Evolutionary conservation across 2,329 filamentous ascomycete genomes (phyloP), one percentile per base, ranked within the genome.

Genomic region (Talaromyces sp.): DNA sequence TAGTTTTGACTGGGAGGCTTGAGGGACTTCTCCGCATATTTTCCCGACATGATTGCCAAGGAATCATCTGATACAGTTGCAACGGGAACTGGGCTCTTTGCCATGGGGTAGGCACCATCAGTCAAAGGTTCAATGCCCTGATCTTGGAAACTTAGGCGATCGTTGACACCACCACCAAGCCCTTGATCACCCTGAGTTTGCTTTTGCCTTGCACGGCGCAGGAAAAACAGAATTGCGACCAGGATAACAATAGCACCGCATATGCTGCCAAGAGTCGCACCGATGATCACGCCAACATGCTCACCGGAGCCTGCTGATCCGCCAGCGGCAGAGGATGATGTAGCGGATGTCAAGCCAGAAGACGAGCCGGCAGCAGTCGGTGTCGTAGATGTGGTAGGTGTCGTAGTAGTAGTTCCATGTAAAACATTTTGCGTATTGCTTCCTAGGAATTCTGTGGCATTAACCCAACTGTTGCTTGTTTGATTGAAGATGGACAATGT

Each of bases 261-360:
- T 19, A 96, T 85, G n/a, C 87, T 86, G 11, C 92, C 91, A 1
- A 97, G 80, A 0, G 89, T 89, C 46, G 90, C 89, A 30, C 90
- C 92, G 1, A 97, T 80, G 24, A 96, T 87, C 7, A 85, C 85
- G 61, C 80, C 73, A 20, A 42, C 22, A 35, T 53, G 33, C 3
- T 65, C 65, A n/a, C 32, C 40, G n/a, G 47, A 49, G 17, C 64
- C 60, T 55, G 67, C 60, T 50, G 62, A 61, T 36, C 67, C 69
- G 24, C 67, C 69, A 35, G 74, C 70, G 20, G 69, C 66, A 30
- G 71, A 59, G 1, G 74, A 64, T 14, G 72, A 65, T 32, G 69
- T 58, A 47, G 62, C 36, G 19, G 58, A 47, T 41, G 70, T 57
- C 13, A 70, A 60, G 1, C 74, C 64, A 8, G 46, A 41, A 11